Percentiles rank a stretch among this genome's conserved stretches.
Conservation (phyloP, 1,284 basidiomycete species). For the Cystobasidium sp. region DNA sequence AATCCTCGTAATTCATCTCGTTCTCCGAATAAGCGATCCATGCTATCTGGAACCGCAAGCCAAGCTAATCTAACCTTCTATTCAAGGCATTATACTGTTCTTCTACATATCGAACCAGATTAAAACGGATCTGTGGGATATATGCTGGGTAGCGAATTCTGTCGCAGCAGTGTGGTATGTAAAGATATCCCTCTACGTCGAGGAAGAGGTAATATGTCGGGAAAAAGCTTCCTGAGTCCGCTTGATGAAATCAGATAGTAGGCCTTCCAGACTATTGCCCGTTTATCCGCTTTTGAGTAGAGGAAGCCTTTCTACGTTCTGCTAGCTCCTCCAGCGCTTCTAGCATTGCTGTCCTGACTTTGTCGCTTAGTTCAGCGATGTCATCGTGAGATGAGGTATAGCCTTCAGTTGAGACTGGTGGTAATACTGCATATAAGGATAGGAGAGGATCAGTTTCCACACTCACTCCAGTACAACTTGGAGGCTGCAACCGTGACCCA, state of each 20-base stretch:
- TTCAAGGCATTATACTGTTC: too few relatives aligned
- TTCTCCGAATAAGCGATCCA: too few relatives aligned
- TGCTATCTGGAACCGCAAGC: too few relatives aligned
- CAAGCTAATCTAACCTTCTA: too few relatives aligned
- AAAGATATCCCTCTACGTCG: too few relatives aligned
- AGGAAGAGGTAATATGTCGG: too few relatives aligned
- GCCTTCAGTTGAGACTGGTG: conserved; percentile 73
- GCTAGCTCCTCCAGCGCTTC: conserved; percentile 59
- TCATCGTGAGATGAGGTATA: conserved; percentile 66
- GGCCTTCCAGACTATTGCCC: background rate
- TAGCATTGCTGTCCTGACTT: conserved; percentile 74
- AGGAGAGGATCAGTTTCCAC: conserved; percentile 6
- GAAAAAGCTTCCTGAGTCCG: too few relatives aligned
- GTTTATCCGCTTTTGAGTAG: conserved; percentile 30
- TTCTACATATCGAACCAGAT: too few relatives aligned
- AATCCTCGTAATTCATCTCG: too few relatives aligned
- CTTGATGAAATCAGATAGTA: background rate
- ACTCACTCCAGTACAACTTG: conserved; percentile 7
- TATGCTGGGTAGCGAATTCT: too few relatives aligned
- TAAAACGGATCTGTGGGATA: too few relatives aligned
- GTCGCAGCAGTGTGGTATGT: too few relatives aligned
- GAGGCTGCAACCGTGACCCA: conserved; percentile 58
- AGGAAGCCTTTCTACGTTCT: conserved; percentile 19
- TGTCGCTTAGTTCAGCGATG: conserved; percentile 66
- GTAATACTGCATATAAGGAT: conserved; percentile 65